phyloP scores from a whole-genome alignment of 257 asterid species.

The Jacaranda copaia region DNA sequence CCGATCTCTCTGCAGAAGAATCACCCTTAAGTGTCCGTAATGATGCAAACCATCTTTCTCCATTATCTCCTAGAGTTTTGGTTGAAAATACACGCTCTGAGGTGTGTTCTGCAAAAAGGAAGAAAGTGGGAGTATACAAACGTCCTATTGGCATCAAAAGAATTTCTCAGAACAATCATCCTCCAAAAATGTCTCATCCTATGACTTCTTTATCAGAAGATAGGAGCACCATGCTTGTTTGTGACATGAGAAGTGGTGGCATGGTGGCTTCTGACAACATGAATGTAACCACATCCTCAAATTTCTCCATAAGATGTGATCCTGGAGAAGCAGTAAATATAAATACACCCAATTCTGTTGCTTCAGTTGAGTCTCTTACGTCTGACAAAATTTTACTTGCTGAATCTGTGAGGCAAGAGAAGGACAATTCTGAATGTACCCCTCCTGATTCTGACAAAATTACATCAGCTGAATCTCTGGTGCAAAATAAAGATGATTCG shows the following conservation, averaged over 20 bases:
- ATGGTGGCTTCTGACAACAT: slow-evolving; percentile 31
- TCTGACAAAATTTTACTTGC: slow-evolving; percentile 30
- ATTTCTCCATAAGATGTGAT: slow-evolving; percentile 32
- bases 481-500: slow-evolving; percentile 44
- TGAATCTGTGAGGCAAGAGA: slow-evolving; percentile 43
- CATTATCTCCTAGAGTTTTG: slow-evolving; percentile 27
- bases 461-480: slow-evolving; percentile 36
- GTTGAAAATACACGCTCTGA: slow-evolving; percentile 41
- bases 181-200: slow-evolving; percentile 32
- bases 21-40: slow-evolving; percentile 10
- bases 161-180: slow-evolving; percentile 39
- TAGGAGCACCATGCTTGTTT: slow-evolving; percentile 21
- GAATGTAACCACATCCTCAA: slow-evolving; percentile 29
- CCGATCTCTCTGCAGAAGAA: slow-evolving; percentile 36
- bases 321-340: slow-evolving; percentile 32
- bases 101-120: slow-evolving; percentile 41
- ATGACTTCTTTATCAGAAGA: slow-evolving; percentile 38
- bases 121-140: slow-evolving; percentile 51
- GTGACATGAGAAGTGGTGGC: slow-evolving; percentile 39
- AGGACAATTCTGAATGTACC: slow-evolving; percentile 32
- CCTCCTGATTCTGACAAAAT: slow-evolving; percentile 27
- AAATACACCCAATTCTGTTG: slow-evolving; percentile 16
- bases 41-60: slow-evolving; percentile 27
- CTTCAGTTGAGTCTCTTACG: slow-evolving; percentile 33
- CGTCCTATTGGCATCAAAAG: slow-evolving; percentile 63